Percentiles rank a stretch among this genome's conserved stretches.
These are phyloP conservation scores for Marasmius sp. DNA, from an alignment of 1,284 basidiomycete genomes.

Conservation along the genomic window DNA sequence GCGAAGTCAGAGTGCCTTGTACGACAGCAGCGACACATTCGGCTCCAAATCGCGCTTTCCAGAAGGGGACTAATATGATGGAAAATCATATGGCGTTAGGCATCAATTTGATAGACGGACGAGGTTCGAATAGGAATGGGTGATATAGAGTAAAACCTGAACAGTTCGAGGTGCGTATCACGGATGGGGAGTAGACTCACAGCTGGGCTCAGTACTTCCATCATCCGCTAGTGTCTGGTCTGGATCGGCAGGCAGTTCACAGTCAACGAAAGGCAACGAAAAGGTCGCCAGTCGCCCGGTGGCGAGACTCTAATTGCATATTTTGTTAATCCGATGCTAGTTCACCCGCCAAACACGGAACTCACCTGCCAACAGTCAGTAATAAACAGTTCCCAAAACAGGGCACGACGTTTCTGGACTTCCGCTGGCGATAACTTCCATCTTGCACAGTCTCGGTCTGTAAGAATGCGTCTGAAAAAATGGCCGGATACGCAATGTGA, in stretches of 20 bases:
- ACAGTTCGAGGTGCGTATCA: conserved; percentile 2
- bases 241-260: conserved; percentile 57
- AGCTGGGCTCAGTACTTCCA: conserved; percentile 50
- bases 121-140: background rate
- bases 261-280: conserved; percentile 65
- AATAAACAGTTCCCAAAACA: conserved; percentile 74
- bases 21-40: conserved; percentile 67
- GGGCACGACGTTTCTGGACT: conserved; percentile 65
- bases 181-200: conserved; percentile 34
- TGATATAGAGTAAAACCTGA: background rate
- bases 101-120: background rate
- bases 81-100: background rate
- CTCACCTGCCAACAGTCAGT: conserved; percentile 68
- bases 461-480: background rate
- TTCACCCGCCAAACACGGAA: background rate
- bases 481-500: background rate
- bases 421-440: conserved; percentile 60
- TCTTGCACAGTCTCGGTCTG: conserved; percentile 69
- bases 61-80: conserved; percentile 52
- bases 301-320: conserved; percentile 46
- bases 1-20: conserved; percentile 61
- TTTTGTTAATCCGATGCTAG: background rate
- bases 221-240: conserved; percentile 53
- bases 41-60: conserved; percentile 72
- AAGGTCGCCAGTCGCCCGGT: conserved; percentile 68